Evolutionary conservation across 2,329 filamentous ascomycete genomes (phyloP), one percentile per base, ranked within the genome.

Genomic region (Talaromyces sp.): DNA sequence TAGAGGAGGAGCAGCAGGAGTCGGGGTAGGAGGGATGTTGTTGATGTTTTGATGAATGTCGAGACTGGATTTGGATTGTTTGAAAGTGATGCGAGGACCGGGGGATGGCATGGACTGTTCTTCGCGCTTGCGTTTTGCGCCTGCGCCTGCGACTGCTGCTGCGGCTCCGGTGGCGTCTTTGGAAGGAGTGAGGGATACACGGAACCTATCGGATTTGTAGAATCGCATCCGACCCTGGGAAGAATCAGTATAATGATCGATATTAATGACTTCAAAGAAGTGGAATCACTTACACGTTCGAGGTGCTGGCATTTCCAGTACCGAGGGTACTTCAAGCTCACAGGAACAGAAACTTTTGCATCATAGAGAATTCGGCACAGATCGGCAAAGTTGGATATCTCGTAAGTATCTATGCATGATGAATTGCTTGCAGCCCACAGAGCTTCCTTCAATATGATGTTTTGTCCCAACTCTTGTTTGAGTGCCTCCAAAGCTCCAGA

Each of bases 371-470:
- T 74, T 43, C 78, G 77, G 67, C 85, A 87, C 41, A 89, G 78
- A 67, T 88, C 85, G 19, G 85, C 76, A 37, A 89, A 79, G 45
- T 85, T 82, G 7, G 81, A 81, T 54, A 87, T 77, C 70, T 89
- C 86, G 33, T 81, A 76, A 2, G 85, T 69, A 1, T 83, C 80
- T 50, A 87, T 77, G 5, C 72, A 73, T 1, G 78, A 81, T 0
- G 86, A 84, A 60, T 78, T 81, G 69, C 86, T 81, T 2, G 86
- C 86, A 63, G 83, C 79, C 81, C 86, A 87, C 3, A 89, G 72
- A 13, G 82, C 81, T 45, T 82, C 73, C 68, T 83, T 83, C 63
- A 89, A 78, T 2, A 75, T 72, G 41, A 78, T 67, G 58, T 87
- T 82, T 7, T 76, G 71, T 3, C 77, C 77, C 19, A 89, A 69